Percentiles rank a stretch among this genome's conserved stretches.
phyloP scores from a whole-genome alignment of 2,329 filamentous ascomycete species.

The Botrytis byssoidea region DNA sequence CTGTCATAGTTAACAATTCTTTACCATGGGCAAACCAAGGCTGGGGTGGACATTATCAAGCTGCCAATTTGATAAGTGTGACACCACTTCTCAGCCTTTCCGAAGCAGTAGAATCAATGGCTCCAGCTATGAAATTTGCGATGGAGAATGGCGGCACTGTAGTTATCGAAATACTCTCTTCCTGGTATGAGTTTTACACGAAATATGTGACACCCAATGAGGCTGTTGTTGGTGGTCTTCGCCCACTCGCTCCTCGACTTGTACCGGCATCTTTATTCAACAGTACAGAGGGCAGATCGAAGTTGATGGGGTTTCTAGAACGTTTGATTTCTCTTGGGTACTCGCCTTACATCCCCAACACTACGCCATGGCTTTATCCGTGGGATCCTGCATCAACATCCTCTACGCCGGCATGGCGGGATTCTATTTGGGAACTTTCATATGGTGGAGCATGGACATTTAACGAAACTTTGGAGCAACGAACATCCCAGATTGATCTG shows the following conservation, averaged over 20 bases:
- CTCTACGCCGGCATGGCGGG: slow-evolving; percentile 25
- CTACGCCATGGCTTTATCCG: slow-evolving; percentile 24
- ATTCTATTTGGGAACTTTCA: slow-evolving; percentile 24
- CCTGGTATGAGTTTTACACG: slow-evolving; percentile 26
- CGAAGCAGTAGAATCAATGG: slow-evolving; percentile 25
- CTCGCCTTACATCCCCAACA: slow-evolving; percentile 24
- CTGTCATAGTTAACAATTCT: slow-evolving; percentile 24
- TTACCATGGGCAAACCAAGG: slow-evolving; percentile 27
- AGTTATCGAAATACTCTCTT: slow-evolving; percentile 21
- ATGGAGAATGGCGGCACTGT: slow-evolving; percentile 18
- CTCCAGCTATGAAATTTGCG: slow-evolving; percentile 21
- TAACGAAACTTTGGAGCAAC: slow-evolving; percentile 21
- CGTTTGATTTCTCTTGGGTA: slow-evolving; percentile 19
- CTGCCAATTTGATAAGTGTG: slow-evolving; percentile 24
- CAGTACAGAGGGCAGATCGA: slow-evolving; percentile 12
- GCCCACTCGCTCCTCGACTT: slow-evolving; percentile 18
- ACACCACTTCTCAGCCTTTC: slow-evolving; percentile 25
- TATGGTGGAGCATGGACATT: slow-evolving; percentile 16
- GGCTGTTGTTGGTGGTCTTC: slow-evolving; percentile 20
- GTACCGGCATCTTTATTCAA: slow-evolving; percentile 24
- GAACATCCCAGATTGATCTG: slow-evolving; percentile 1
- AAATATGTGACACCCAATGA: slow-evolving; percentile 24
- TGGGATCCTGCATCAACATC: slow-evolving; percentile 26
- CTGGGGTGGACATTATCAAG: slow-evolving; percentile 27
- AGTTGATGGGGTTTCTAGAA: slow-evolving; percentile 22